Conservation (phyloP, 2,329 filamentous ascomycete genomes). For the Aspergillus novoparasiticus region DNA sequence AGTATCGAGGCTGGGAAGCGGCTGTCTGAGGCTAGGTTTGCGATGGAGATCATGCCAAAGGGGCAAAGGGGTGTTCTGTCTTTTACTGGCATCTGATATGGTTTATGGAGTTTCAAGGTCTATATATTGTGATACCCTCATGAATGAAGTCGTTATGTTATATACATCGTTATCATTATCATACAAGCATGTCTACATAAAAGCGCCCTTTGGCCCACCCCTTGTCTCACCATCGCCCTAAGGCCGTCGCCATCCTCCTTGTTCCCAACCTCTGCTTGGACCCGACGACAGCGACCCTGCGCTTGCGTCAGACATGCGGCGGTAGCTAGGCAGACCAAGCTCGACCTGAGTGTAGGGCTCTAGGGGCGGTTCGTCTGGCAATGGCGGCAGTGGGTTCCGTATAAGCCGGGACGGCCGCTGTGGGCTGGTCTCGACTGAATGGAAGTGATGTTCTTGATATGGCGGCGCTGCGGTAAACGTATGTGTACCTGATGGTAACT, state of each 20-base stretch:
- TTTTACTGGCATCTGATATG: slow-evolving; percentile 24
- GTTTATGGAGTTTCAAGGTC: background rate
- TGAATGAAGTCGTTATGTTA: slow-evolving; percentile 9
- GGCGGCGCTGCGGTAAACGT: background rate
- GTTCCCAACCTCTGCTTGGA: slow-evolving; percentile 13
- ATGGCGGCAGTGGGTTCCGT: slow-evolving; percentile 35
- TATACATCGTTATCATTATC: slow-evolving; percentile 16
- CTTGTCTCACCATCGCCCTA: slow-evolving; percentile 8
- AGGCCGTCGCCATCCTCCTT: slow-evolving; percentile 33
- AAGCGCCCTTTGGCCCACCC: slow-evolving; percentile 7
- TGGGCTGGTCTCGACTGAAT: slow-evolving; percentile 7
- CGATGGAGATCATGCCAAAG: slow-evolving; percentile 62
- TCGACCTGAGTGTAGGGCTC: slow-evolving; percentile 11
- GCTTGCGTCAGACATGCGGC: slow-evolving; percentile 25
- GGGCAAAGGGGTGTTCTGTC: slow-evolving; percentile 68
- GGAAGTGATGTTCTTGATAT: slow-evolving; percentile 16
- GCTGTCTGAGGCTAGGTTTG: slow-evolving; percentile 73
- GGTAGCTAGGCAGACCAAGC: slow-evolving; percentile 3
- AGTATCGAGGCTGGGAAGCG: slow-evolving; percentile 76
- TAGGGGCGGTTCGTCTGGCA: slow-evolving; percentile 32
- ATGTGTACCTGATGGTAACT: slow-evolving; percentile 1
- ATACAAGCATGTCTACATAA: slow-evolving; percentile 14
- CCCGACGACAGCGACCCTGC: slow-evolving; percentile 26
- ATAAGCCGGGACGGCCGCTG: slow-evolving; percentile 24
- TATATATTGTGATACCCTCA: slow-evolving; percentile 9